Evolutionary conservation across 2,329 filamentous ascomycete species (phyloP).

Genomic region (Cercospora sp.): DNA sequence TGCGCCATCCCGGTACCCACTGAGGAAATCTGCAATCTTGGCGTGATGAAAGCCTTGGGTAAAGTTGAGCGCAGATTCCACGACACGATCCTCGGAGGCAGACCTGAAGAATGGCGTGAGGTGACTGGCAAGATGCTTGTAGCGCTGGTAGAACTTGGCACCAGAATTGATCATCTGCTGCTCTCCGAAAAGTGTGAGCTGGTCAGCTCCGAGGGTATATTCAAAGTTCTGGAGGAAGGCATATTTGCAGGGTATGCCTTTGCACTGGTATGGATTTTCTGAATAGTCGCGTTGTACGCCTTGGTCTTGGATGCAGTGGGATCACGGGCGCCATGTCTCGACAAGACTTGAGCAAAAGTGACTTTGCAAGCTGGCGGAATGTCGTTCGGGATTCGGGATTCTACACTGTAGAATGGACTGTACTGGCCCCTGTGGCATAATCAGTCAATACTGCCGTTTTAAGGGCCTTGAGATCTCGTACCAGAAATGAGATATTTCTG

Average conservation of each 20-base stretch:
- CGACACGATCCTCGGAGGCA: conserved; percentile 68
- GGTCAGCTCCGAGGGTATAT: conserved; percentile 69
- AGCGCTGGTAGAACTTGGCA: conserved; percentile 72
- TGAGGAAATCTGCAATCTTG: conserved; percentile 47
- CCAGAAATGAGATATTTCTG: conserved; percentile 56
- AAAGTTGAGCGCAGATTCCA: conserved; percentile 75
- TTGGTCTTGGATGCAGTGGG: conserved; percentile 70
- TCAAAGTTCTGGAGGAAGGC: conserved; percentile 71
- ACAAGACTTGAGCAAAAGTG: conserved; percentile 79
- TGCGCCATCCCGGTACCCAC: conserved; percentile 42
- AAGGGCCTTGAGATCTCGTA: conserved; percentile 53
- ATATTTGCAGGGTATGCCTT: conserved; percentile 61
- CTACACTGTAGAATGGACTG: conserved; percentile 77
- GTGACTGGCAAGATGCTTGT: conserved; percentile 60
- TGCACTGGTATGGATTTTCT: conserved; percentile 62
- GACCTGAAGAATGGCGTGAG: conserved; percentile 70
- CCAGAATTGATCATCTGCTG: conserved; percentile 74
- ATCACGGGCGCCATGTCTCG: conserved; percentile 80
- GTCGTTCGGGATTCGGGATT: conserved; percentile 62
- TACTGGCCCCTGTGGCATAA: conserved; percentile 65
- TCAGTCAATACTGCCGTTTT: neutral
- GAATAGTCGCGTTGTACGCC: conserved; percentile 64
- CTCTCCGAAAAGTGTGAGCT: conserved; percentile 68
- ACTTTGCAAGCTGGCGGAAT: conserved; percentile 69
- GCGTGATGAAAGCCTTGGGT: conserved; percentile 69